A percentile compares a stretch with the other conserved stretches of the same genome.
Evolutionary conservation across 139 green algal species (phyloP).

Genomic region (Chlamydomonas applanata): DNA sequence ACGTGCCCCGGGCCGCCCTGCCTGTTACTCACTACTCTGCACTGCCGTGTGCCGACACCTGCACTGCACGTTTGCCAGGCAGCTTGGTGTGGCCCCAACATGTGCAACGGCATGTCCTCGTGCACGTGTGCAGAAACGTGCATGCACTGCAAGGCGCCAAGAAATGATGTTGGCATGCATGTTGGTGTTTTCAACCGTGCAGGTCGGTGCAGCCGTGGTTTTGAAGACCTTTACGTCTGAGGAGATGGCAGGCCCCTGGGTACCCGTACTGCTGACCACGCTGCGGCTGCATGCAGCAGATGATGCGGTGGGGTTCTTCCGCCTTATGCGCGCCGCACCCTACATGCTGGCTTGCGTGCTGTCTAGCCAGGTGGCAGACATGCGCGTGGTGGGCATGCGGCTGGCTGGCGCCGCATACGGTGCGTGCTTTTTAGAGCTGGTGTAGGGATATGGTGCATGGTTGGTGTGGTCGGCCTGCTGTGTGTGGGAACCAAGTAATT

Average conservation of each 20-base stretch:
- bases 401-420: conserved; percentile 2
- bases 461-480: no score
- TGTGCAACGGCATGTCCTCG: not conserved
- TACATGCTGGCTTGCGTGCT: conserved; percentile 19
- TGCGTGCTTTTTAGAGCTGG: no score
- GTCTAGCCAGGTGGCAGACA: not conserved
- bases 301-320: not conserved
- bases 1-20: not conserved
- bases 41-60: not conserved
- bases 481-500: no score
- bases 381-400: conserved; percentile 2
- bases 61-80: not conserved
- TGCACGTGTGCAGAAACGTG: no score
- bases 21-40: conserved; percentile 3
- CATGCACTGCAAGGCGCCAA: no score
- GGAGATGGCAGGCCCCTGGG: not conserved
- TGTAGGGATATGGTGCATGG: no score
- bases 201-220: not conserved
- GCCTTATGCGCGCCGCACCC: not conserved
- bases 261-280: not conserved
- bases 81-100: not conserved
- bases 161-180: no score
- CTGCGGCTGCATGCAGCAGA: not conserved
- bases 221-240: not conserved
- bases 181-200: not conserved